Percentiles rank a stretch among this genome's conserved stretches.
Evolutionary conservation across 805 yeast genomes (phyloP).

Genomic region (Starmerella tilneyi): DNA sequence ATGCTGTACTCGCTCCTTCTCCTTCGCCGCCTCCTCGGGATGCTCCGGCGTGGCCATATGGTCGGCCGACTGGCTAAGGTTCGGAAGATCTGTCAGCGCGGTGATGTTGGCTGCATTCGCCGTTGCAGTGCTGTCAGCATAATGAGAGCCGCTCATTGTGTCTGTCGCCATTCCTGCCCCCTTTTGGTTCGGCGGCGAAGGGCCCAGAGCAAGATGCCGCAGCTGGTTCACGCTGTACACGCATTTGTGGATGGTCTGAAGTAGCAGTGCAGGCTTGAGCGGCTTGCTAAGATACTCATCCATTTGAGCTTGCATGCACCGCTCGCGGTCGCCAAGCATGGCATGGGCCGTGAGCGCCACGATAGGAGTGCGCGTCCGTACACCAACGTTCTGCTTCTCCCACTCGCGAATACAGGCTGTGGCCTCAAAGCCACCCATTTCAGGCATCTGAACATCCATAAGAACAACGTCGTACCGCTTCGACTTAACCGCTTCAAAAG

Average conservation of each 20-base stretch:
- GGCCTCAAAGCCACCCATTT: slow-evolving; percentile 91
- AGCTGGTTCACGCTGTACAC: slow-evolving; percentile 43
- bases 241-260: slow-evolving; percentile 78
- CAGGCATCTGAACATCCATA: slow-evolving; percentile 94
- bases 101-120: slow-evolving; percentile 26
- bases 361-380: slow-evolving; percentile 70
- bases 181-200: slow-evolving; percentile 21
- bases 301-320: slow-evolving; percentile 81
- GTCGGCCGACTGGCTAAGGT: slow-evolving; percentile 19
- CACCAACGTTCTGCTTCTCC: slow-evolving; percentile 70
- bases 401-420: slow-evolving; percentile 77
- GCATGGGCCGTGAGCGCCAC: slow-evolving; percentile 90
- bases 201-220: slow-evolving; percentile 33
- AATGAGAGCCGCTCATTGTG: slow-evolving; percentile 23
- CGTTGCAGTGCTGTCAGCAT: slow-evolving; percentile 27
- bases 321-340: slow-evolving; percentile 84
- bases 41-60: slow-evolving; percentile 20
- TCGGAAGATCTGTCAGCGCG: slow-evolving; percentile 19
- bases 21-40: slow-evolving; percentile 15
- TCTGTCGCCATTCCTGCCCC: slow-evolving; percentile 22
- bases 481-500: slow-evolving; percentile 61
- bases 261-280: slow-evolving; percentile 66
- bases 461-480: slow-evolving; percentile 67
- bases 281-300: slow-evolving; percentile 87
- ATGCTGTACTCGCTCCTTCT: slow-evolving; percentile 16